Percentiles rank a stretch among this genome's conserved stretches.
These are phyloP conservation scores for Lanmaoa rubissima DNA, from an alignment of 768 basidiomycete species.

Conservation along the genomic window DNA sequence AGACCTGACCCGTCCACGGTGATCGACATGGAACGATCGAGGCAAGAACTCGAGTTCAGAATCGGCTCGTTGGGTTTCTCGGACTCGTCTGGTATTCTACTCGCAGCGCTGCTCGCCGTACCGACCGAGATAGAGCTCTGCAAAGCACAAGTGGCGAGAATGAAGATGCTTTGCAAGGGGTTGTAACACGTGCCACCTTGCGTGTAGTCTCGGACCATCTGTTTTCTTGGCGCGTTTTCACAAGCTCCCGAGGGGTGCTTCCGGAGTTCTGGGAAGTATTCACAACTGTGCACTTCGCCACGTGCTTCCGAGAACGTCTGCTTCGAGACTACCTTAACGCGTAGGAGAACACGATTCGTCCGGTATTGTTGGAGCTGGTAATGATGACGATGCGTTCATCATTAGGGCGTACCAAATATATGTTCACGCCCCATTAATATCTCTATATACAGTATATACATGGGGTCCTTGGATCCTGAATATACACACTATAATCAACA, in stretches of 20 bases:
- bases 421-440: not conserved
- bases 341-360: too few relatives aligned
- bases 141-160: conserved; percentile 63
- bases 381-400: not conserved
- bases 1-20: conserved; percentile 44
- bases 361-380: not conserved
- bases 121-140: conserved; percentile 72
- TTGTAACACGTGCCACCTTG: conserved; percentile 36
- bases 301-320: not conserved
- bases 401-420: not conserved
- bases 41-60: conserved; percentile 84
- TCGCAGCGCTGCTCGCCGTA: conserved; percentile 40
- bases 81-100: conserved; percentile 70
- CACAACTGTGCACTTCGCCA: too few relatives aligned
- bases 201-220: not conserved
- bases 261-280: not conserved
- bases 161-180: conserved; percentile 67
- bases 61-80: conserved; percentile 88
- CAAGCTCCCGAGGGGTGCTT: not conserved
- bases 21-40: conserved; percentile 54
- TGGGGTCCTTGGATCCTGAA: not conserved
- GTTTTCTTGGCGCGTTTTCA: too few relatives aligned
- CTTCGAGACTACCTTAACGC: not conserved
- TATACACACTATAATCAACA: not conserved
- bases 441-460: not conserved